Evolutionary conservation across 306 rosid genomes (phyloP), one percentile per base, ranked within the genome.

Genomic region (Purshia tridentata): DNA sequence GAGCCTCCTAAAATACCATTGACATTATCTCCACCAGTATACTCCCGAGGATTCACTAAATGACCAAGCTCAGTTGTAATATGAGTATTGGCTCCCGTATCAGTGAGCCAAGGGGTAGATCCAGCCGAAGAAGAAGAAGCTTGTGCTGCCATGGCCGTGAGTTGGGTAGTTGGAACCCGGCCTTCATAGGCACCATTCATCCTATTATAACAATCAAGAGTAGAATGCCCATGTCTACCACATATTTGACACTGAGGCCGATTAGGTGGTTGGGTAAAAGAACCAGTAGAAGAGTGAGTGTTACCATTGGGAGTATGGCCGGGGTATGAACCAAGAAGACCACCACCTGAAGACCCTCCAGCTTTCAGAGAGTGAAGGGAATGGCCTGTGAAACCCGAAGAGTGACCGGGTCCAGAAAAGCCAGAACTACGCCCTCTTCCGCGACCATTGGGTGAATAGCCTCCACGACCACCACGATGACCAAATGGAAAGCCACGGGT

Each of bases 141-240:
- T 3, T n/a, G 35, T 8, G 62, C 4, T 20, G n/a, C n/a, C 20
- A 18, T 18, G 2, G 16, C n/a, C 0, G 8, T 22, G 1, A 57
- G 15, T 2, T 12, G 15, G 0, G 2, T 0, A 12, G 62, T 4
- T 0, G n/a, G 16, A 10, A 57, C 40, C 4, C 11, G 5, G 0
- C 29, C 58, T 16, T 53, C 58, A 53, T 53, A 53, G 1, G 29
- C 6, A 6, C 11, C 3, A 57, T 57, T 57, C 40, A 23, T 9
- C 0, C 62, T 0, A 3, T 57, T 57, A 14, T 18, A 57, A 3
- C n/a, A 57, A 12, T 57, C 62, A 9, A 57, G 5, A 0, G 62
- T 4, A 11, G 16, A 8, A 8, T 57, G 62, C 8, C 59, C 59
- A 18, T n/a, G 4, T 2, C 6, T 6, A 4, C 11, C 8, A 10